Percentiles rank a stretch among this genome's conserved stretches.
Evolutionary conservation across 2,329 filamentous ascomycete genomes (phyloP).

Genomic region (Penicillium sp.): DNA sequence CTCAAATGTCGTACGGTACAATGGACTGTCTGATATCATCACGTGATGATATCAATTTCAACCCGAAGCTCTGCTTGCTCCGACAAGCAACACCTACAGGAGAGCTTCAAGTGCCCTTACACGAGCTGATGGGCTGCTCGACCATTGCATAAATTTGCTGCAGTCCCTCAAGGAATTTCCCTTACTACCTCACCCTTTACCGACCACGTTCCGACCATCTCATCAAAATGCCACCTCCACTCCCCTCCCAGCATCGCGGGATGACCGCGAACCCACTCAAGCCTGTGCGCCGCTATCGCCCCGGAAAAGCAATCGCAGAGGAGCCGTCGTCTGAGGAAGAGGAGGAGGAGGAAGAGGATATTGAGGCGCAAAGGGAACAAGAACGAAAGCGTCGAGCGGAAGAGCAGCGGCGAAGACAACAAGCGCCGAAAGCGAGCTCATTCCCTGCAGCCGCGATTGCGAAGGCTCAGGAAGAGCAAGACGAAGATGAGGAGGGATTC

Average conservation of each 20-base stretch:
- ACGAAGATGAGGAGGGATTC: conserved; percentile 60
- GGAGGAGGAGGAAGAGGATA: conserved; percentile 57
- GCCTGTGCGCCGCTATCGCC: conserved; percentile 74
- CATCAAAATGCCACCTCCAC: conserved; percentile 46
- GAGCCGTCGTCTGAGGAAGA: conserved; percentile 54
- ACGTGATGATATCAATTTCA: conserved; percentile 53
- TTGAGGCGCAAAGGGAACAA: conserved; percentile 61
- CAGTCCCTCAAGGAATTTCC: too few relatives aligned
- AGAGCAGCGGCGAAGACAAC: conserved; percentile 46
- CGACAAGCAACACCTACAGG: background rate
- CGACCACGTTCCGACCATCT: background rate
- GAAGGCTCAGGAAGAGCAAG: conserved; percentile 36
- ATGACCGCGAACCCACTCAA: conserved; percentile 91
- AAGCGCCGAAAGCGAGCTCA: conserved; percentile 45
- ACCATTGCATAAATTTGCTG: too few relatives aligned
- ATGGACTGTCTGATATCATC: conserved; percentile 42
- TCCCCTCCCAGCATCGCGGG: conserved; percentile 53
- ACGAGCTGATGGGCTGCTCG: background rate
- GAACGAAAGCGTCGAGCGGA: conserved; percentile 40
- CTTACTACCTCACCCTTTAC: background rate
- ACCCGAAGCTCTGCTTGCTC: conserved; percentile 32
- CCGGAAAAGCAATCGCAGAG: conserved; percentile 70
- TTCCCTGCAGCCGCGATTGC: conserved; percentile 37
- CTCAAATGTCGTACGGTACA: too few relatives aligned
- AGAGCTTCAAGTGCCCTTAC: background rate